These are phyloP conservation scores for Barnettozyma pratensis DNA, from an alignment of 805 yeast genomes.

Conservation along the genomic window DNA sequence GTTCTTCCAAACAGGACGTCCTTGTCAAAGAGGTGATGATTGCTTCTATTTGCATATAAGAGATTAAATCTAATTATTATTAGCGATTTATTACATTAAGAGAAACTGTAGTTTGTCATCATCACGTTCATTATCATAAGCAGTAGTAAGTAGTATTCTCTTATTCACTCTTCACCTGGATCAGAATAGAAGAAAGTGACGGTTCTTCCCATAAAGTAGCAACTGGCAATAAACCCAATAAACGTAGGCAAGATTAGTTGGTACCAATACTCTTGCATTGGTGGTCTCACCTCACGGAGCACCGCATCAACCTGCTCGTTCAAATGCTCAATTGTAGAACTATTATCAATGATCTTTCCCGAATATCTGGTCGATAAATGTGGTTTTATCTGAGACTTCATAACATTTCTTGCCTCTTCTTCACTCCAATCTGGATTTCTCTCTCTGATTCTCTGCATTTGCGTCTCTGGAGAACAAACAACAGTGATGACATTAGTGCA, in stretches of 20 bases:
- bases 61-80: background rate
- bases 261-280: constrained; percentile 7
- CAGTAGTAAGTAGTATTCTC: no score
- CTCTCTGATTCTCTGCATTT: constrained; percentile 53
- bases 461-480: constrained; percentile 51
- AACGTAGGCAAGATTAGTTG: constrained; percentile 5
- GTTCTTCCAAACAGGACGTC: background rate
- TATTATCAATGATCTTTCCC: constrained; percentile 66
- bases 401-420: constrained; percentile 68
- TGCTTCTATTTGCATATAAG: constrained; percentile 8
- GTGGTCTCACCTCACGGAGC: constrained; percentile 7
- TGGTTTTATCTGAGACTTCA: constrained; percentile 69
- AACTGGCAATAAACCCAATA: constrained; percentile 2
- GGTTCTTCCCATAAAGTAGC: background rate
- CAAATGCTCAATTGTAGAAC: constrained; percentile 39
- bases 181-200: constrained; percentile 7
- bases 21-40: constrained; percentile 5
- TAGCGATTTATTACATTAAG: no score
- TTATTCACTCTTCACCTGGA: constrained; percentile 7
- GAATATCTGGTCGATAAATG: constrained; percentile 52
- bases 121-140: no score
- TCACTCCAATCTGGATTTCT: constrained; percentile 64
- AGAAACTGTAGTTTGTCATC: no score
- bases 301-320: constrained; percentile 37
- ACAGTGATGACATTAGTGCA: constrained; percentile 75